Evolutionary conservation across 2,329 filamentous ascomycete species (phyloP).

Genomic region (Alternaria postmessia): DNA sequence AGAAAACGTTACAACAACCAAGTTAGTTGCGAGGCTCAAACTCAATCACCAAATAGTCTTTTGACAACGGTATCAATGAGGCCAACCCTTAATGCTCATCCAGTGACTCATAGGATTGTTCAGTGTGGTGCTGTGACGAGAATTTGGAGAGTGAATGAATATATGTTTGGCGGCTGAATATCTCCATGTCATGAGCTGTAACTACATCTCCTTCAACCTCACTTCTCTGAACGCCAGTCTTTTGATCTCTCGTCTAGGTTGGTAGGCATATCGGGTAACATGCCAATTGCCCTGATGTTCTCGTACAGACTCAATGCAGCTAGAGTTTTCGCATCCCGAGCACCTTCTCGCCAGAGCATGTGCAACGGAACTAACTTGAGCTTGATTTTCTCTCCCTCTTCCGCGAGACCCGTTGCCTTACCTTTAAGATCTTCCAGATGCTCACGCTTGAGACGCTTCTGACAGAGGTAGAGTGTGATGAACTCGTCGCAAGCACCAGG

Average conservation of each 20-base stretch:
- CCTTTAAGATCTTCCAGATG: conserved; percentile 62
- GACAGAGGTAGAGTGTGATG: conserved; percentile 64
- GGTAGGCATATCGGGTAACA: conserved; percentile 42
- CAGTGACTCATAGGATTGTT: background rate
- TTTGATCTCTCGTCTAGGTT: conserved; percentile 22
- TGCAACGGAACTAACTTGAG: conserved; percentile 62
- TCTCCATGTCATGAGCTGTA: background rate
- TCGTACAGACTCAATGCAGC: conserved; percentile 65
- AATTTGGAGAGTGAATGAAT: background rate
- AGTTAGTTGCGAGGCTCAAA: background rate
- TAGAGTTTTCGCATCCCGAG: conserved; percentile 64
- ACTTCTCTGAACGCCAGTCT: background rate
- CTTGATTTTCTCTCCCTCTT: conserved; percentile 67
- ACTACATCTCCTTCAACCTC: background rate
- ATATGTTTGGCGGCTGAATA: background rate
- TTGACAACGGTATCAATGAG: background rate
- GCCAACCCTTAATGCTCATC: background rate
- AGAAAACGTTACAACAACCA: background rate
- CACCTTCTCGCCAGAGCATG: conserved; percentile 62
- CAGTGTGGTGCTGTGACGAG: background rate
- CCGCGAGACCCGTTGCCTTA: conserved; percentile 62
- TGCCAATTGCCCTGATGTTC: conserved; percentile 59
- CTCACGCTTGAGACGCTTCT: conserved; percentile 59
- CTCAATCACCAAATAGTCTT: background rate
- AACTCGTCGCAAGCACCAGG: conserved; percentile 66